Conservation (phyloP, 2,329 filamentous ascomycete species). For the Septoria petroselini region DNA sequence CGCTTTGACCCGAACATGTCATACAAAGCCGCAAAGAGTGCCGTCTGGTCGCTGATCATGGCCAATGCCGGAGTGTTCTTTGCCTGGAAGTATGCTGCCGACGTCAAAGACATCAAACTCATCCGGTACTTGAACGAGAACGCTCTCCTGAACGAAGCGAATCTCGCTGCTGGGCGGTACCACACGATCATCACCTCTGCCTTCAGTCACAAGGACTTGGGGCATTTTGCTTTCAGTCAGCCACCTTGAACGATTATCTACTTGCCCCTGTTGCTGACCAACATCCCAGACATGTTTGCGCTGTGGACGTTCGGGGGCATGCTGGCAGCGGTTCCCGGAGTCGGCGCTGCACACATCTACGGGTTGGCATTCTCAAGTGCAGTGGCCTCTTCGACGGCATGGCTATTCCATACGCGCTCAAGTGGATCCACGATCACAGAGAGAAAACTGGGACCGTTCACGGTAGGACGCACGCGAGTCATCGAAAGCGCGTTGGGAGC, state of each 20-base stretch:
- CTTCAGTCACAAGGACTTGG: slow-evolving; percentile 40
- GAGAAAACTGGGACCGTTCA: neutral
- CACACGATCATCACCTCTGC: slow-evolving; percentile 42
- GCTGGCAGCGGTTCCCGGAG: slow-evolving; percentile 34
- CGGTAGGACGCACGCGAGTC: neutral
- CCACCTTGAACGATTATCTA: neutral
- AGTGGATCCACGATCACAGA: neutral
- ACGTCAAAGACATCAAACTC: slow-evolving; percentile 25
- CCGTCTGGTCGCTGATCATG: slow-evolving; percentile 41
- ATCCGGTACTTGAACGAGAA: slow-evolving; percentile 28
- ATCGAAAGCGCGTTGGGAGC: slow-evolving; percentile 37
- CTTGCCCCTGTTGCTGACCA: slow-evolving; percentile 28
- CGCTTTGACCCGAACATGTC: slow-evolving; percentile 1
- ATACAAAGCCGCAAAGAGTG: slow-evolving; percentile 8
- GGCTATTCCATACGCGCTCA: slow-evolving; percentile 23
- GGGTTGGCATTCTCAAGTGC: slow-evolving; percentile 31
- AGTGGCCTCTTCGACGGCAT: slow-evolving; percentile 27
- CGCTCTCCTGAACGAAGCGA: slow-evolving; percentile 35
- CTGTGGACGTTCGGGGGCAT: slow-evolving; percentile 40
- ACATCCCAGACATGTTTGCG: slow-evolving; percentile 40
- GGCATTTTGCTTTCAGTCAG: slow-evolving; percentile 40
- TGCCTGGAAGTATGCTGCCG: slow-evolving; percentile 37
- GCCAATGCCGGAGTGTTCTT: slow-evolving; percentile 43
- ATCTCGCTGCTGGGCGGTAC: slow-evolving; percentile 35
- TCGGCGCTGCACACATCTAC: slow-evolving; percentile 31